These are phyloP conservation scores for Vitis labrusca DNA, from an alignment of 164 flowering plant genomes.

Conservation along the genomic window DNA sequence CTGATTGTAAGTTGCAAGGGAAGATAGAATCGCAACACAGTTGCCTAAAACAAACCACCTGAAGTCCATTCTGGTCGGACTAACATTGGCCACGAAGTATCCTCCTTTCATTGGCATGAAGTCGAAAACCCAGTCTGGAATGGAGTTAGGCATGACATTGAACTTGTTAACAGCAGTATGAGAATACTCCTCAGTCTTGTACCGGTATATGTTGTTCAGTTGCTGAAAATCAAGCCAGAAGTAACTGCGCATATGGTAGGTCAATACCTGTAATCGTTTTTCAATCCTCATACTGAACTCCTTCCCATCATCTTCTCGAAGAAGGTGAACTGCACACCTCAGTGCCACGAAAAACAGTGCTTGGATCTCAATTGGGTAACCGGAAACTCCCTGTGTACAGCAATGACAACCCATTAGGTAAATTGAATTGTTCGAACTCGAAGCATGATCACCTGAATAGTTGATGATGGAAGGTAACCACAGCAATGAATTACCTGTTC, in stretches of 20 bases:
- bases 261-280: conserved; percentile 20
- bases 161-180: conserved; percentile 27
- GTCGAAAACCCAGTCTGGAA: conserved; percentile 29
- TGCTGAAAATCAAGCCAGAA: conserved; percentile 25
- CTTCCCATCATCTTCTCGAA: conserved; percentile 16
- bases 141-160: conserved; percentile 27
- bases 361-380: conserved; percentile 14
- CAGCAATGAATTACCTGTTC: too few species aligned
- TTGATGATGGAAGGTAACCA: too few species aligned
- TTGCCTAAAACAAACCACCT: conserved; percentile 26
- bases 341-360: conserved; percentile 15
- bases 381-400: conserved; percentile 6
- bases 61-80: conserved; percentile 29
- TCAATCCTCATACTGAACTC: conserved; percentile 14
- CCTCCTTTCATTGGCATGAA: conserved; percentile 27
- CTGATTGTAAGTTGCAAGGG: too few species aligned
- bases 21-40: conserved; percentile 13
- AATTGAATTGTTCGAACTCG: too few species aligned
- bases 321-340: conserved; percentile 9
- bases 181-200: conserved; percentile 27
- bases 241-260: conserved; percentile 22
- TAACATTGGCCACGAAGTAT: conserved; percentile 26
- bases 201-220: conserved; percentile 20
- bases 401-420: too few species aligned
- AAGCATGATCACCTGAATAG: too few species aligned